phyloP scores from a whole-genome alignment of 2,329 filamentous ascomycete species.

The Beauveria pseudobassiana region DNA sequence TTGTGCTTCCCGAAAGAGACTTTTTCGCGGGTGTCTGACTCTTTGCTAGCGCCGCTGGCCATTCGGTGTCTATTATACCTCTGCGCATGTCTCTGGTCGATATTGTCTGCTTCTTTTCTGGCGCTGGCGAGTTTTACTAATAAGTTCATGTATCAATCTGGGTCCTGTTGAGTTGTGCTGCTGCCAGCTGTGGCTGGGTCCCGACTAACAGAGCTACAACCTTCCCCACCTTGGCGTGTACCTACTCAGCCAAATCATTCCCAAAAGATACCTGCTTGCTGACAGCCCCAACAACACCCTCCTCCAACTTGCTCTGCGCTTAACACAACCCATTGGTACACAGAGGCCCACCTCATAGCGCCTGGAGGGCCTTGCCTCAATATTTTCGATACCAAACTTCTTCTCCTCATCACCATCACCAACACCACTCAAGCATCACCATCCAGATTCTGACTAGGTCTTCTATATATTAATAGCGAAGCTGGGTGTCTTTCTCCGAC shows the following conservation, averaged over 20 bases:
- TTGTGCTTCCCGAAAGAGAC: not conserved
- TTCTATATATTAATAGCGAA: slow-evolving; percentile 5
- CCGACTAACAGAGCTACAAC: not conserved
- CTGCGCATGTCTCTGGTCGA: too few species aligned
- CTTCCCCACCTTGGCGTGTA: not conserved
- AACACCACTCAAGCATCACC: slow-evolving; percentile 4
- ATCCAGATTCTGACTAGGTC: not conserved
- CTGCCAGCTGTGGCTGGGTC: too few species aligned
- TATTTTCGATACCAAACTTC: slow-evolving; percentile 11
- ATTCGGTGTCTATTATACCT: not conserved
- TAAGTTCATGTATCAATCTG: too few species aligned
- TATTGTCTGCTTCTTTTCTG: too few species aligned
- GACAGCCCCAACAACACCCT: not conserved
- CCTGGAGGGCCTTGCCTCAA: slow-evolving; percentile 21
- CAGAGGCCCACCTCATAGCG: slow-evolving; percentile 31
- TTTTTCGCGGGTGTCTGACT: not conserved
- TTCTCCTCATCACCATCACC: slow-evolving; percentile 16
- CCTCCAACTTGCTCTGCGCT: not conserved
- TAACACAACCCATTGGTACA: slow-evolving; percentile 25
- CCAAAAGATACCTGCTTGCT: not conserved
- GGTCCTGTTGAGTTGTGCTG: too few species aligned
- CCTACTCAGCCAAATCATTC: not conserved
- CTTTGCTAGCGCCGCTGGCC: not conserved
- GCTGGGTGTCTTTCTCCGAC: slow-evolving; percentile 8
- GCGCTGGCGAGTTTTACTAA: too few species aligned